phyloP scores from a whole-genome alignment of 306 rosid species.

The Pyrus pyrifolia region DNA sequence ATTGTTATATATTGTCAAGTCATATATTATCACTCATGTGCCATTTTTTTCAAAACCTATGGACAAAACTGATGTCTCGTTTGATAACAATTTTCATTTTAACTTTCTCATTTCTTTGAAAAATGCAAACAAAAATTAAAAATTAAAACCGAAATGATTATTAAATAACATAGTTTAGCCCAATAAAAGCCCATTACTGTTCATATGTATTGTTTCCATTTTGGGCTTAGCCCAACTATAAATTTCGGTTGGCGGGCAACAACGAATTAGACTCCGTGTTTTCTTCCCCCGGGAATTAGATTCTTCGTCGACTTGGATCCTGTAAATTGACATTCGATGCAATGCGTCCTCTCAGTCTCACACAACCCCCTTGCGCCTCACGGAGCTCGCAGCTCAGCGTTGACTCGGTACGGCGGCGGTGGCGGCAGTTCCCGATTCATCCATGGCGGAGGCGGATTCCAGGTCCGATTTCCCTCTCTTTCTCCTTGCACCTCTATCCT shows the following conservation, averaged over 20 bases:
- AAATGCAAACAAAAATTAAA: too few relatives aligned
- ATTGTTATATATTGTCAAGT: too few relatives aligned
- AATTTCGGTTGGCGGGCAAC: neutral
- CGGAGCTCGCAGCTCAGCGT: neutral
- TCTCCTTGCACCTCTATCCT: neutral
- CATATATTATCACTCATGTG: too few relatives aligned
- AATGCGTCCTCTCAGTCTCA: neutral
- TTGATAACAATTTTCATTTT: neutral
- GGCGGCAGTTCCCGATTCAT: conserved; percentile 1
- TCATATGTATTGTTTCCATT: neutral
- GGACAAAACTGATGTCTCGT: too few relatives aligned
- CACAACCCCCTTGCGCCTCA: neutral
- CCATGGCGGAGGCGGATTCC: conserved; percentile 33
- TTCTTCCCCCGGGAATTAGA: neutral
- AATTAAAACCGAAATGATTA: too few relatives aligned
- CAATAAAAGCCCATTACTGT: neutral
- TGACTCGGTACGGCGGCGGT: conserved; percentile 30
- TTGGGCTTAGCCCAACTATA: neutral
- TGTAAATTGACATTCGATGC: neutral
- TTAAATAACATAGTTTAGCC: too few relatives aligned
- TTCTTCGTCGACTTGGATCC: neutral
- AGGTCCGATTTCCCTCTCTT: conserved; percentile 37
- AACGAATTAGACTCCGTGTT: neutral
- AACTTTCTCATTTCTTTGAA: too few relatives aligned
- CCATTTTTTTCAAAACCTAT: too few relatives aligned